Evolutionary conservation across 2,329 filamentous ascomycete species (phyloP).

Genomic region (Fusarium begoniae): DNA sequence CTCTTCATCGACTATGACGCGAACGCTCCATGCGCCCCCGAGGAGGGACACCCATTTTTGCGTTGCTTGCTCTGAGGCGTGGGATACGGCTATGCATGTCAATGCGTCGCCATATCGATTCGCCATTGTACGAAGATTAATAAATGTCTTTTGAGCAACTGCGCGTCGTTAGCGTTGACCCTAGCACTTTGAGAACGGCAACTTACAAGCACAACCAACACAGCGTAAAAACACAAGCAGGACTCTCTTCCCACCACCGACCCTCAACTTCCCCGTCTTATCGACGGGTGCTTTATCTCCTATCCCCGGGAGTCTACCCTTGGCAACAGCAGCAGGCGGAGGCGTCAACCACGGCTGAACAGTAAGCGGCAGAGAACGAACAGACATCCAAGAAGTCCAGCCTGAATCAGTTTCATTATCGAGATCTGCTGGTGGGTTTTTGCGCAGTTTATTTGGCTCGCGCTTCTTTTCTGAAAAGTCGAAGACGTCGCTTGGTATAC

Average conservation of each 20-base stretch:
- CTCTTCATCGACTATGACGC: constrained; percentile 65
- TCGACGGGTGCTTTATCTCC: constrained; percentile 61
- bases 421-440: constrained; percentile 43
- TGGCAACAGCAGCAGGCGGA: constrained; percentile 58
- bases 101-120: constrained; percentile 60
- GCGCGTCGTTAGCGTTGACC: not conserved
- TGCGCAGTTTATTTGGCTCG: constrained; percentile 47
- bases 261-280: constrained; percentile 53
- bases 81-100: constrained; percentile 67
- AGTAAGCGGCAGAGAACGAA: constrained; percentile 60
- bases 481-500: constrained; percentile 61
- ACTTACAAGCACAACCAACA: constrained; percentile 65
- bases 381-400: constrained; percentile 60
- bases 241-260: constrained; percentile 56
- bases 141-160: constrained; percentile 67
- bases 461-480: constrained; percentile 46
- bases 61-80: constrained; percentile 65
- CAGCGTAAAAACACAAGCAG: constrained; percentile 64
- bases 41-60: constrained; percentile 65
- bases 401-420: constrained; percentile 41
- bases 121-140: constrained; percentile 63
- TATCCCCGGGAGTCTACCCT: constrained; percentile 56
- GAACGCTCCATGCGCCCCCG: constrained; percentile 65
- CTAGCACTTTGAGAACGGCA: not conserved
- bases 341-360: constrained; percentile 64